Conservation (phyloP, 306 rosid genomes). For the Boehmeria nivea region DNA sequence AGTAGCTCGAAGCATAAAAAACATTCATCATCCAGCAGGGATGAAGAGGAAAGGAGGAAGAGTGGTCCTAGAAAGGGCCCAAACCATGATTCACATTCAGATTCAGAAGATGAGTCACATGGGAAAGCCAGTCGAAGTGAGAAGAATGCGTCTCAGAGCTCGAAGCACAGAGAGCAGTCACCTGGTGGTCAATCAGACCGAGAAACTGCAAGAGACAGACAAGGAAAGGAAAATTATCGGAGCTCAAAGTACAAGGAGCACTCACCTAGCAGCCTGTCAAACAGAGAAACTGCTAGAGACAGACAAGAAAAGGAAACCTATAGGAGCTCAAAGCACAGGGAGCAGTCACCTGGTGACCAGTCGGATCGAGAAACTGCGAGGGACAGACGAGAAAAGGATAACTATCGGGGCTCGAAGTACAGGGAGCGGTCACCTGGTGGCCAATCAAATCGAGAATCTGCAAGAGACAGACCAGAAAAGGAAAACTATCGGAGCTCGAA, state of each 20-base stretch:
- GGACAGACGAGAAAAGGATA: no score
- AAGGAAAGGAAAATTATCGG: constrained; percentile 11
- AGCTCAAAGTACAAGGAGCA: constrained; percentile 32
- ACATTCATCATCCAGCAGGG: constrained; percentile 26
- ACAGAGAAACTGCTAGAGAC: constrained; percentile 25
- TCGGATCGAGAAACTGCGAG: background rate
- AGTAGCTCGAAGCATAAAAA: constrained; percentile 46
- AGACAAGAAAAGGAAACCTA: constrained; percentile 34
- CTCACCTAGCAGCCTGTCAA: constrained; percentile 30
- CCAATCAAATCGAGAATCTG: constrained; percentile 24
- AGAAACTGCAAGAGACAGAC: constrained; percentile 10
- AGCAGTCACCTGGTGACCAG: background rate
- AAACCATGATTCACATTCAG: constrained; percentile 10
- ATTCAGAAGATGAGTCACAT: constrained; percentile 17
- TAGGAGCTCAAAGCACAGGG: constrained; percentile 9
- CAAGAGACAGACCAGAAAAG: constrained; percentile 27
- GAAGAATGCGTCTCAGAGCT: constrained; percentile 18
- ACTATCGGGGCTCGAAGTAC: background rate
- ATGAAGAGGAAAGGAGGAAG: constrained; percentile 40
- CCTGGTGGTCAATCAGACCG: constrained; percentile 31
- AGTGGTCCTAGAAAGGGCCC: constrained; percentile 10
- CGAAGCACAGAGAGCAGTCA: constrained; percentile 34
- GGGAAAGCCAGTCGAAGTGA: background rate
- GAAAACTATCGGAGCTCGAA: constrained; percentile 26
- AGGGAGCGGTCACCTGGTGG: constrained; percentile 28